Evolutionary conservation across 2,329 filamentous ascomycete genomes (phyloP).

Genomic region (Fusarium sp.): DNA sequence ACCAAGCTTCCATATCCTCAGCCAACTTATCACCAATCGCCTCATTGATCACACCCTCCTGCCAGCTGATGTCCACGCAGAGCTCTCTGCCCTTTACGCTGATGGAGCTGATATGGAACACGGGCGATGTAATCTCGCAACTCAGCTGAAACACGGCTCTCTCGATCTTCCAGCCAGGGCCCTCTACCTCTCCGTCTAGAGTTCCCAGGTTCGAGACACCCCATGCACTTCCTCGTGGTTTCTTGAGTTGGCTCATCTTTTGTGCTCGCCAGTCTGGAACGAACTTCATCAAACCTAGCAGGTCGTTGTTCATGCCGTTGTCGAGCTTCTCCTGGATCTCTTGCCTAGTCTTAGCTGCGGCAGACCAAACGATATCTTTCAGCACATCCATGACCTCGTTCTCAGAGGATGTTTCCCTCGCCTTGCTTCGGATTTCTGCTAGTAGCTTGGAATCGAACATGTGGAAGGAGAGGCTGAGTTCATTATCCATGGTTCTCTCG

Average conservation of each 20-base stretch:
- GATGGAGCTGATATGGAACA: slow-evolving; percentile 38
- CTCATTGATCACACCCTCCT: slow-evolving; percentile 33
- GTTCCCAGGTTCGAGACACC: slow-evolving; percentile 45
- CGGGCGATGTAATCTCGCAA: slow-evolving; percentile 34
- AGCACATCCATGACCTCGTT: slow-evolving; percentile 29
- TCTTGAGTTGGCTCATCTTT: slow-evolving; percentile 30
- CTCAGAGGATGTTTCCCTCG: slow-evolving; percentile 10
- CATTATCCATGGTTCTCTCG: slow-evolving; percentile 33
- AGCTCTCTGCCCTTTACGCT: slow-evolving; percentile 38
- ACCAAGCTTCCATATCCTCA: slow-evolving; percentile 37
- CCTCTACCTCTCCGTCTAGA: slow-evolving; percentile 33
- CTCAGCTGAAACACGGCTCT: slow-evolving; percentile 38
- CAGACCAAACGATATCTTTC: slow-evolving; percentile 23
- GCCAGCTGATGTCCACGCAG: slow-evolving; percentile 42
- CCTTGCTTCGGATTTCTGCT: slow-evolving; percentile 33
- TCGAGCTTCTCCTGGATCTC: slow-evolving; percentile 33
- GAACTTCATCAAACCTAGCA: slow-evolving; percentile 38
- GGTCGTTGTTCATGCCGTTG: slow-evolving; percentile 38
- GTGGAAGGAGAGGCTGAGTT: slow-evolving; percentile 32
- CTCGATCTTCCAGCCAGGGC: slow-evolving; percentile 37
- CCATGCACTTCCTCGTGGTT: slow-evolving; percentile 39
- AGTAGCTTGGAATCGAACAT: slow-evolving; percentile 13
- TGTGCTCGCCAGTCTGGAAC: slow-evolving; percentile 41
- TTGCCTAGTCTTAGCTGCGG: slow-evolving; percentile 16
- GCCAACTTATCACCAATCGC: slow-evolving; percentile 33